Base-by-base conservation (phyloP, 2,329 filamentous ascomycete species). In the Gremmenia infestans region DNA sequence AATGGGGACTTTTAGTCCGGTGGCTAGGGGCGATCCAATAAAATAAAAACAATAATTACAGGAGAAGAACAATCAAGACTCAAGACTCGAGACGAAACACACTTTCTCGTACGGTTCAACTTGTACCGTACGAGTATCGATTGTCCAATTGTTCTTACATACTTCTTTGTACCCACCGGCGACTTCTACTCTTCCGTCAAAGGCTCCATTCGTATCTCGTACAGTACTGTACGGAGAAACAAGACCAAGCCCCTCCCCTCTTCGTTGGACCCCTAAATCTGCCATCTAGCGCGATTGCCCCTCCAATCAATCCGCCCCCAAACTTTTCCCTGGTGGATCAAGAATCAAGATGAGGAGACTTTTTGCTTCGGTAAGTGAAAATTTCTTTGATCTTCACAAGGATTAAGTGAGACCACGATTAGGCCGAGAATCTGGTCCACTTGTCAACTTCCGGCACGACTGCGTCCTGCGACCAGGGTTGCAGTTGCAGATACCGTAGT, bases 401-500 rank as follows among this genome's bases (percentile, higher is more conserved):
- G 55, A 50, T 55, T 4, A 35, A 60, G 40, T 54, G 48, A 57
- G 55, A 55, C 60, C 57, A 59, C 32, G 53, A 56, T 59, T 46
- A 52, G 55, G 55, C 60, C 60, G 57, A 62, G 51, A 37, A 48
- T 52, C 54, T 56, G 39, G 49, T 56, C 50, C 45, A 37, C 22
- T 25, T 49, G 28, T 32, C 28, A 32, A 11, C 9, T 8, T 32
- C 7, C 28, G 7, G 28, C 28, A 49, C 17, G 35, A 17, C 37
- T 39, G 22, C 49, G 39, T 52, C 53, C 22, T 15, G 35, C 14
- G 22, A 42, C 14, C n/a, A 43, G 35, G 48, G n/a, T 35, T 48
- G 22, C 42, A 36, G 12, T 28, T 37, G 39, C 42, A 47, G 22
- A 22, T 19, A 36, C 25, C 17, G 25, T 25, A 25, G 5, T 25